phyloP scores from a whole-genome alignment of 1,139 yeast genomes.

The Tardiomyces blankii region DNA sequence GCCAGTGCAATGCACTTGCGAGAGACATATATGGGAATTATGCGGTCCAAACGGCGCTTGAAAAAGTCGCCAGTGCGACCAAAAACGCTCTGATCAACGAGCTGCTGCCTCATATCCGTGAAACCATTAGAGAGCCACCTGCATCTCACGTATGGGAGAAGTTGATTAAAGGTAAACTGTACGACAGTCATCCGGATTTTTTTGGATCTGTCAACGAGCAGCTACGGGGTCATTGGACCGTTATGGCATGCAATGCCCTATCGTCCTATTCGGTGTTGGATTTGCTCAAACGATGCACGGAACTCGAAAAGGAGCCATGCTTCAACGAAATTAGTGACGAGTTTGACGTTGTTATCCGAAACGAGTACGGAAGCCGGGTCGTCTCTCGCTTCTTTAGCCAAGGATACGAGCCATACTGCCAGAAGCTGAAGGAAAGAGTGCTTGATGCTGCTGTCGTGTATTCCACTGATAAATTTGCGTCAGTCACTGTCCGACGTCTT shows the following conservation, averaged over 20 bases:
- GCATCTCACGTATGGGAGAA: constrained; percentile 38
- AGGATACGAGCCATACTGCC: constrained; percentile 21
- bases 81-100: constrained; percentile 27
- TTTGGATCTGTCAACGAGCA: constrained; percentile 26
- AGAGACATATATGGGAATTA: constrained; percentile 34
- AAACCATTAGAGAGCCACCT: constrained; percentile 28
- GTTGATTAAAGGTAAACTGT: constrained; percentile 30
- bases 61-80: constrained; percentile 22
- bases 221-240: constrained; percentile 29
- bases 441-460: constrained; percentile 23
- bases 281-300: constrained; percentile 28
- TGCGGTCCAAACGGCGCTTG: constrained; percentile 33
- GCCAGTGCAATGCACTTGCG: constrained; percentile 24
- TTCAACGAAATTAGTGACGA: constrained; percentile 25
- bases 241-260: constrained; percentile 28
- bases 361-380: constrained; percentile 33
- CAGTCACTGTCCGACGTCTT: constrained; percentile 29
- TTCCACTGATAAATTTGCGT: constrained; percentile 30
- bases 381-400: constrained; percentile 28
- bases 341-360: constrained; percentile 24
- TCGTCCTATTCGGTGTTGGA: constrained; percentile 33
- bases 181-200: constrained; percentile 21
- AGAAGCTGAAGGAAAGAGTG: constrained; percentile 21
- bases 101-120: constrained; percentile 23
- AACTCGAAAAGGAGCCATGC: constrained; percentile 26